Evolutionary conservation across 805 yeast species (phyloP), one percentile per base, ranked within the genome.

Genomic region (Ogataea saltuana): DNA sequence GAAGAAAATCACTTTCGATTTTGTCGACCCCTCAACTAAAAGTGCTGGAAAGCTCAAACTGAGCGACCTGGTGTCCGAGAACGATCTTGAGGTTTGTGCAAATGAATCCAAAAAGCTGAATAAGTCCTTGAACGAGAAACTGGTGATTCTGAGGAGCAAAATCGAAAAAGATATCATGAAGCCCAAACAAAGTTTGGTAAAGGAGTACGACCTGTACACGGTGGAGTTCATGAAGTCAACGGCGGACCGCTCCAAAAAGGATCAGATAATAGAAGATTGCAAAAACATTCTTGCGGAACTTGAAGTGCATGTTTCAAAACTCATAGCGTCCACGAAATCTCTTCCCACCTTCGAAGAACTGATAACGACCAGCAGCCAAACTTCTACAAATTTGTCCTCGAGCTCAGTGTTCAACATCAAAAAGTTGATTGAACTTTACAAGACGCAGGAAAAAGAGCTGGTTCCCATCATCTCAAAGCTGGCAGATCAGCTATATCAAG

Each of bases 201-300:
- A 56, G 25, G 65, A 64, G 10, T 70, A 78, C 25, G 78, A 75
- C 43, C 12, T 43, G 2, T 63, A 71, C 30, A 63, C 76, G 26
- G 56, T 65, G 10, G 72, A 71, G 40, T 50, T 65, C 60, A 55
- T 63, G 43, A 53, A 50, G 19, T 44, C 48, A 22, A 32, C 42
- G 26, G 20, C 42, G 18, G 48, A 49, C 35, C 4, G 48, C 37
- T 18, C 39, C 33, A 28, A 37, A 42, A 34, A 49, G 13, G 39
- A 46, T 4, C 50, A 51, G 20, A 31, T 48, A 13, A 47, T 51
- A 3, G 43, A 43, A 15, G 51, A 52, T 11, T 54, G 61, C 30
- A 58, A 55, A 13, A 34, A 45, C 17, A 46, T 54, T 12, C 49
- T 59, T 4, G 34, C 38, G 1, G 48, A 54, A 10, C 41, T 66